These are phyloP conservation scores for Sugiyamaella castrensis DNA, from an alignment of 1,139 yeast species.

Conservation along the genomic window DNA sequence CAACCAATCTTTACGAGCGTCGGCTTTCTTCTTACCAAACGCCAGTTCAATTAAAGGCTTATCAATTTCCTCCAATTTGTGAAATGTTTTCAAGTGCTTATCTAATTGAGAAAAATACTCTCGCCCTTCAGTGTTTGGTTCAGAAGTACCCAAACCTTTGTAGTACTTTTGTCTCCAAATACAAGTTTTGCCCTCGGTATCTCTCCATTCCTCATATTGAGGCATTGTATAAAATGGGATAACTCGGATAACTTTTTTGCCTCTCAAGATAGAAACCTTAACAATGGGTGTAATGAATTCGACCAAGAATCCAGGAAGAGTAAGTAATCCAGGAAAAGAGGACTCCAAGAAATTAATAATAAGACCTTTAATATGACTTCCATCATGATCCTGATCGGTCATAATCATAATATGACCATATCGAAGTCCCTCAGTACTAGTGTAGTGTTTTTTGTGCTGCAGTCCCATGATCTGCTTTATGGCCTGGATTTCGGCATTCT, in stretches of 20 bases:
- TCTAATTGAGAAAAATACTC: slow-evolving; percentile 87
- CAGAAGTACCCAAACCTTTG: slow-evolving; percentile 98
- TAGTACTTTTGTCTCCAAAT: slow-evolving; percentile 94
- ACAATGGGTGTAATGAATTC: slow-evolving; percentile 98
- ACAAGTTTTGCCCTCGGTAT: slow-evolving; percentile 66
- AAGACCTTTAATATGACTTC: slow-evolving; percentile 95
- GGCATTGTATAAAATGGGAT: slow-evolving; percentile 93
- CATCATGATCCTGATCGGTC: slow-evolving; percentile 99
- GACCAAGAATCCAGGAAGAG: slow-evolving; percentile 85
- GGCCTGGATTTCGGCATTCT: slow-evolving; percentile 92
- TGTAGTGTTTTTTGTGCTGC: slow-evolving; percentile 86
- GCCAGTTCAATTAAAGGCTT: slow-evolving; percentile 84
- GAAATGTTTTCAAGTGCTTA: slow-evolving; percentile 81
- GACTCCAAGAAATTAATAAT: slow-evolving; percentile 90
- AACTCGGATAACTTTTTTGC: slow-evolving; percentile 52
- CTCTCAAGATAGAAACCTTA: slow-evolving; percentile 74
- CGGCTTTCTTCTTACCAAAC: slow-evolving; percentile 92
- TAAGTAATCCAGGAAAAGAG: slow-evolving; percentile 89
- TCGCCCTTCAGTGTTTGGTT: slow-evolving; percentile 68
- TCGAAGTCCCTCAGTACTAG: slow-evolving; percentile 69
- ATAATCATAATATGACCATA: slow-evolving; percentile 98
- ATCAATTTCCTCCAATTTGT: slow-evolving; percentile 78
- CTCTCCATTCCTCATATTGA: slow-evolving; percentile 93
- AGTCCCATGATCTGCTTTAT: slow-evolving; percentile 93
- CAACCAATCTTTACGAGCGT: slow-evolving; percentile 96